These are phyloP conservation scores for Fusarium chuoi DNA, from an alignment of 2,329 filamentous ascomycete genomes.

Conservation along the genomic window DNA sequence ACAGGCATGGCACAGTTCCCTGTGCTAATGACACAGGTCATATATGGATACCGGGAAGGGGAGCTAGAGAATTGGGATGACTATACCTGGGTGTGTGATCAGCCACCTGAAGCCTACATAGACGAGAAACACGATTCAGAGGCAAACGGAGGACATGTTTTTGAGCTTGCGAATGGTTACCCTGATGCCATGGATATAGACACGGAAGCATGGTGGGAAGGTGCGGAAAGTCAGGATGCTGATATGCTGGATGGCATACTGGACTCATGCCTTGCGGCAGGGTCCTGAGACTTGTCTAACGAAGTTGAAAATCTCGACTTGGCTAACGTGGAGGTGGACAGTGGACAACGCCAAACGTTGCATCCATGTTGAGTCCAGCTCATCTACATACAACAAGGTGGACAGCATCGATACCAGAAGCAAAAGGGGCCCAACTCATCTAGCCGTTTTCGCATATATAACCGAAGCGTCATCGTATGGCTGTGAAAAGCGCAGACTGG, in stretches of 20 bases:
- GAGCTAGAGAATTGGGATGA: conserved; percentile 76
- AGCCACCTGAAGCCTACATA: conserved; percentile 40
- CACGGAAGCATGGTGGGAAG: conserved; percentile 70
- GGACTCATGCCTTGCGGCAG: conserved; percentile 64
- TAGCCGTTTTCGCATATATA: background rate
- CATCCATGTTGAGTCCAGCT: background rate
- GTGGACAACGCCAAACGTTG: background rate
- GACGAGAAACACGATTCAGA: conserved; percentile 47
- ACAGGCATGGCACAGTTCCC: conserved; percentile 82
- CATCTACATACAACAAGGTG: background rate
- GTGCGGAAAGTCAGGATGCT: conserved; percentile 63
- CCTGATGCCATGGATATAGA: conserved; percentile 70
- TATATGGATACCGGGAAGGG: conserved; percentile 78
- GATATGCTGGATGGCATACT: conserved; percentile 65
- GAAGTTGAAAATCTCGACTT: background rate
- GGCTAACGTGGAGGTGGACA: background rate
- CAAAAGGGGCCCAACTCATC: background rate
- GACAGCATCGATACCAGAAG: background rate
- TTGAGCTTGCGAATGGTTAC: conserved; percentile 60
- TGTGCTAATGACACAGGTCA: conserved; percentile 75
- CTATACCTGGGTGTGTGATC: conserved; percentile 63
- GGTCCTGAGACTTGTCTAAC: conserved; percentile 42
- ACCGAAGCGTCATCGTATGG: background rate
- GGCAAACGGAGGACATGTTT: conserved; percentile 50
- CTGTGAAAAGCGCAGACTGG: background rate